These are phyloP conservation scores for Eimeria sp. DNA, from an alignment of 169 alveolate species.

Conservation along the genomic window DNA sequence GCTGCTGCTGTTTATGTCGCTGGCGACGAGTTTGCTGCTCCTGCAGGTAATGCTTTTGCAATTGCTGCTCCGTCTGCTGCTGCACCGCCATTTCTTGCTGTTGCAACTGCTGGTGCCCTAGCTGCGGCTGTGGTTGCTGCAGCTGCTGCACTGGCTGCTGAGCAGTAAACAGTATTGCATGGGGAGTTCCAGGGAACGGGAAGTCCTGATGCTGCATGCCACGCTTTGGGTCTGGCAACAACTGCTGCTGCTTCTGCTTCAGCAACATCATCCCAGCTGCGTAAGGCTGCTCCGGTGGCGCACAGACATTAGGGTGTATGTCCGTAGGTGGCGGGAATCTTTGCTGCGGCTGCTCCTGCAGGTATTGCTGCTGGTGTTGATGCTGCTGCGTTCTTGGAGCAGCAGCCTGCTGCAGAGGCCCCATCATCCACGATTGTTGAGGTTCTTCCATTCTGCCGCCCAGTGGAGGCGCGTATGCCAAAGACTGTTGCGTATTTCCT, in stretches of 20 bases:
- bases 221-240: background rate
- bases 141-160: background rate
- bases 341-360: background rate
- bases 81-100: background rate
- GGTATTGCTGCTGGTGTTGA: constrained; percentile 10
- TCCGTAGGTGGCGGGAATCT: background rate
- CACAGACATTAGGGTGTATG: background rate
- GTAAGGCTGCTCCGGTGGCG: background rate
- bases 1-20: constrained; percentile 31
- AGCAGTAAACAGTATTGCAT: background rate
- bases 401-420: too few species aligned
- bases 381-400: constrained; percentile 17
- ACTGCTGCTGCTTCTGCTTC: constrained; percentile 15
- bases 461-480: background rate
- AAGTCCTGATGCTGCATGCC: background rate
- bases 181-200: background rate
- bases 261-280: constrained; percentile 11
- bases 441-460: background rate
- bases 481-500: background rate
- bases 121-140: constrained; percentile 14
- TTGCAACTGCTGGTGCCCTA: constrained; percentile 13
- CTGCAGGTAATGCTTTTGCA: background rate
- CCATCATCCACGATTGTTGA: background rate
- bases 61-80: background rate
- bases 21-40: constrained; percentile 2